Evolutionary conservation across 805 yeast genomes (phyloP), one percentile per base, ranked within the genome.

Genomic region (Wickerhamiella cacticola): DNA sequence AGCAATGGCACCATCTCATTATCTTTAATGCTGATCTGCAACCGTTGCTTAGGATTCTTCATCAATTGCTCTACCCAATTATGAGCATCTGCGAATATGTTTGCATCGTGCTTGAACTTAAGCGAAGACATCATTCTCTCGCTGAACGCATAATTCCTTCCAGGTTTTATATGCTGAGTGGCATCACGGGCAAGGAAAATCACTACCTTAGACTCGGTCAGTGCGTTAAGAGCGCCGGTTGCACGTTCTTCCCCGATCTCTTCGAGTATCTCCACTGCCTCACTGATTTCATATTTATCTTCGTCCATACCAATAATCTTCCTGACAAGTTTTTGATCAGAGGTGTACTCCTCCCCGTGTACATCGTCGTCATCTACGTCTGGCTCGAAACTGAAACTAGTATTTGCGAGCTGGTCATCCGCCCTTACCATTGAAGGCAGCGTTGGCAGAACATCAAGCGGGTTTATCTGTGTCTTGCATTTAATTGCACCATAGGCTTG

Each of bases 371-470:
- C 25, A 26, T 16, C 33, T 18, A 5, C 13, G 12, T 13, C 26
- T 5, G 12, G 16, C 26, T 15, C 49, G 28, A 10, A 49, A 22
- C 71, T 64, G 57, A 75, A 80, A 0, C 73, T 63, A 1, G 67
- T 63, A 75, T 62, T 47, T 2, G 49, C 33, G 43, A 79, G 62
- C 23, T 69, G 64, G 9, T 73, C 73, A 55, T 83, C 88, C 47
- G 82, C 74, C 55, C 80, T 86, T 47, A 80, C 66, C 80, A 83
- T 77, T 1, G 94, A 80, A 24, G 74, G 69, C 45, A 72, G 74
- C 38, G 71, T 78, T 45, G 69, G 66, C 23, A 74, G 68, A 21
- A 75, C 77, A 26, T 58, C 65, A 12, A 55, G 40, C 13, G 50
- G 49, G 21, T 54, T 61, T 66, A 31, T 50, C 47, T 2, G 52